phyloP scores from a whole-genome alignment of 2,329 filamentous ascomycete species.

The Fusarium sp. region DNA sequence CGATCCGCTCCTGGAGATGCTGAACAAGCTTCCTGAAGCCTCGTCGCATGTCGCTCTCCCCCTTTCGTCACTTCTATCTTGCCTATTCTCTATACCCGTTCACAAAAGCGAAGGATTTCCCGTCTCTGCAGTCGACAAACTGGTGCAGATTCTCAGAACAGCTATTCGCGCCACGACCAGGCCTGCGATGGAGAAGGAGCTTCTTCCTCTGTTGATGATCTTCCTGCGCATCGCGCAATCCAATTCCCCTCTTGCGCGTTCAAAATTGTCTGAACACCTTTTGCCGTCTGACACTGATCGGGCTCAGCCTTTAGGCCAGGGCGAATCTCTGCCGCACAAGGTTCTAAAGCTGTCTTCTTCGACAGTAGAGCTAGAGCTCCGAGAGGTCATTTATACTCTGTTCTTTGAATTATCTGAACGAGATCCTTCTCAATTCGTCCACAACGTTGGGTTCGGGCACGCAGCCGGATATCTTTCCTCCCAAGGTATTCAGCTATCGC shows the following conservation, averaged over 20 bases:
- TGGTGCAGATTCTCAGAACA: background rate
- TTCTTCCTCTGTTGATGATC: background rate
- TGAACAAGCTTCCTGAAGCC: background rate
- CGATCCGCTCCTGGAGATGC: background rate
- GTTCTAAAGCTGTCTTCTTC: conserved; percentile 7
- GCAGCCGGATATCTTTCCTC: conserved; percentile 2
- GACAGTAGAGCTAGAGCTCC: background rate
- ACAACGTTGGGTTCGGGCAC: conserved; percentile 1
- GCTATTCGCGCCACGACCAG: background rate
- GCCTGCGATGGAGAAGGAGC: background rate
- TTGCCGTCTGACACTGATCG: conserved; percentile 5
- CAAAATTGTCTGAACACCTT: background rate
- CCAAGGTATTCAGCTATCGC: background rate
- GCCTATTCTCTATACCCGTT: conserved; percentile 1
- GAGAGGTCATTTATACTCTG: background rate
- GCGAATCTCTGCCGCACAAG: background rate
- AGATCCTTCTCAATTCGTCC: background rate
- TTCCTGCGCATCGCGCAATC: background rate
- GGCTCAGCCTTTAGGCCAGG: background rate
- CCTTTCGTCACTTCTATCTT: background rate
- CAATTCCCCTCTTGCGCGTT: background rate
- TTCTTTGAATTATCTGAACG: conserved; percentile 5
- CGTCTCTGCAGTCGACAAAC: background rate
- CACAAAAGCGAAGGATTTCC: background rate
- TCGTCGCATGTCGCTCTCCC: background rate